Conservation (phyloP, 768 basidiomycete genomes). For the Pulveroboletus sp. region DNA sequence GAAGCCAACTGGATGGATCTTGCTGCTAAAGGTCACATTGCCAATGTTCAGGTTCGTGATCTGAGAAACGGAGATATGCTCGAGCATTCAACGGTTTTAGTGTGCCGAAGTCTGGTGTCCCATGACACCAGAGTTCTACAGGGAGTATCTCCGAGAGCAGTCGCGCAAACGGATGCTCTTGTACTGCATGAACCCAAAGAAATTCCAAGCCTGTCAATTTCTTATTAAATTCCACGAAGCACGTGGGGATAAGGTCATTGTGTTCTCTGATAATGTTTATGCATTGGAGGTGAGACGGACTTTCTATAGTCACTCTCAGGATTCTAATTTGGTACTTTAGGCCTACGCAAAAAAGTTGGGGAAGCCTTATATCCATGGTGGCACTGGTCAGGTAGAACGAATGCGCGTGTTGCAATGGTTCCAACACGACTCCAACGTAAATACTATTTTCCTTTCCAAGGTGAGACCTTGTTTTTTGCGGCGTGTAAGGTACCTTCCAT, state of each 20-base stretch:
- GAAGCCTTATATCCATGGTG: slow-evolving; percentile 95
- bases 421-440: slow-evolving; percentile 91
- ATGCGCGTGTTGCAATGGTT: slow-evolving; percentile 94
- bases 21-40: slow-evolving; percentile 98
- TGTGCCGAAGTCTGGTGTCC: slow-evolving; percentile 99
- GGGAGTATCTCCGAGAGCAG: slow-evolving; percentile 91
- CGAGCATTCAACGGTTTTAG: slow-evolving; percentile 37
- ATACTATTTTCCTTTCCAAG: slow-evolving; percentile 98
- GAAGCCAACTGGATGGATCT: slow-evolving; percentile 99
- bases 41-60: slow-evolving; percentile 89
- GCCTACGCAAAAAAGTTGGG: slow-evolving; percentile 91
- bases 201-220: slow-evolving; percentile 99
- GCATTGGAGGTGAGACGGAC: slow-evolving; percentile 76
- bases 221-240: slow-evolving; percentile 97
- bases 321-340: slow-evolving; percentile 34
- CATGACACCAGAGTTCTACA: slow-evolving; percentile 99
- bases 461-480: slow-evolving; percentile 37
- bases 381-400: slow-evolving; percentile 89
- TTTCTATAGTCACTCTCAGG: slow-evolving; percentile 1
- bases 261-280: slow-evolving; percentile 98
- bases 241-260: slow-evolving; percentile 97
- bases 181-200: slow-evolving; percentile 99
- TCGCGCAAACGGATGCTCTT: slow-evolving; percentile 92
- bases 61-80: not conserved
- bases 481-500: slow-evolving; percentile 11